These are phyloP conservation scores for Phalaenopsis aphrodite DNA, from an alignment of 106 monocot species.

Conservation along the genomic window DNA sequence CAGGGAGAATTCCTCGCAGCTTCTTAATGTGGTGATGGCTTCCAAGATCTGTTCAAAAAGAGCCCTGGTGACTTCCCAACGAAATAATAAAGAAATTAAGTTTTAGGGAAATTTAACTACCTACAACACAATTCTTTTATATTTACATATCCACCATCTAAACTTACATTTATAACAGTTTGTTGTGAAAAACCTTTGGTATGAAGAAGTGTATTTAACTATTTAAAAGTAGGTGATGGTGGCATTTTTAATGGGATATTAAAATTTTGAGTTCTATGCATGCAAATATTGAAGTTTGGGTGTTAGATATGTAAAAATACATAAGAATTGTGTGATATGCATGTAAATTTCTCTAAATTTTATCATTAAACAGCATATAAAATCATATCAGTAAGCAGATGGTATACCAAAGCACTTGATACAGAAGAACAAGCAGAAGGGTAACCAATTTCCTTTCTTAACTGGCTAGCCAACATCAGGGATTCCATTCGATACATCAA, in stretches of 20 bases:
- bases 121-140: too few species aligned
- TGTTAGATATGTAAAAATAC: too few species aligned
- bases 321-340: too few species aligned
- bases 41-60: conserved; percentile 64
- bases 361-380: neutral
- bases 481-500: conserved; percentile 88
- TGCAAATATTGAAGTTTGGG: too few species aligned
- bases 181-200: too few species aligned
- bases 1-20: conserved; percentile 75
- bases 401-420: conserved; percentile 58
- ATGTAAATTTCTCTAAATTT: too few species aligned
- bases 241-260: too few species aligned
- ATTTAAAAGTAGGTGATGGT: too few species aligned
- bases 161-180: too few species aligned
- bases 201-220: too few species aligned
- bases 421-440: conserved; percentile 20
- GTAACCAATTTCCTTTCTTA: conserved; percentile 54
- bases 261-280: too few species aligned
- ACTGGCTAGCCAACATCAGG: conserved; percentile 75
- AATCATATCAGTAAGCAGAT: neutral
- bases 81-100: neutral
- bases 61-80: neutral
- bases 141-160: too few species aligned
- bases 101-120: neutral
- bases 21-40: conserved; percentile 78